phyloP scores from a whole-genome alignment of 257 asterid species.

The Paulownia fortunei region DNA sequence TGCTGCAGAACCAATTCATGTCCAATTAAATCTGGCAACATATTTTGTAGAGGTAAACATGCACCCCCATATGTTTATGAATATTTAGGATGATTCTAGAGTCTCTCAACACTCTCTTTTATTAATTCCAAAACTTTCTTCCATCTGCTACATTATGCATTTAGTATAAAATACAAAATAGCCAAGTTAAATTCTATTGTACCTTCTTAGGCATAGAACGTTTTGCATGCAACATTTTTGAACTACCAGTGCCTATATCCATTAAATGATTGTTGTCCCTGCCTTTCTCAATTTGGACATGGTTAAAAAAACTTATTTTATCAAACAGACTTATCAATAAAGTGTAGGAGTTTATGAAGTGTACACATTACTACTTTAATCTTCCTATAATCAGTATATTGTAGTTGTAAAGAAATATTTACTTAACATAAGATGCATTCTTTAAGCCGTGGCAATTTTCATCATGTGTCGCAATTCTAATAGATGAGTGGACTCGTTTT shows the following conservation, averaged over 20 bases:
- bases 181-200: not conserved
- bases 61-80: not conserved
- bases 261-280: not conserved
- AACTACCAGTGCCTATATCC: not conserved
- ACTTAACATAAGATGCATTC: not conserved
- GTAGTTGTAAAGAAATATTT: not conserved
- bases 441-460: no score
- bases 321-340: not conserved
- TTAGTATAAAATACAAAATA: not conserved
- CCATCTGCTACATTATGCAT: not conserved
- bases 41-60: slow-evolving; percentile 58
- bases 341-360: not conserved
- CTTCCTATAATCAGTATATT: not conserved
- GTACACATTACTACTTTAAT: not conserved
- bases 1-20: no score
- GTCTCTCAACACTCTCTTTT: no score
- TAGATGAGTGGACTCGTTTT: no score
- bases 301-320: no score
- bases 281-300: not conserved
- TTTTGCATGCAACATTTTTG: not conserved
- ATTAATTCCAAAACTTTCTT: not conserved
- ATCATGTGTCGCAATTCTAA: no score
- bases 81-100: not conserved
- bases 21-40: slow-evolving; percentile 68
- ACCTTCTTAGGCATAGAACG: not conserved